Base-by-base conservation (phyloP, 2,329 filamentous ascomycete species). In the Gnomoniopsis smithogilvyi region DNA sequence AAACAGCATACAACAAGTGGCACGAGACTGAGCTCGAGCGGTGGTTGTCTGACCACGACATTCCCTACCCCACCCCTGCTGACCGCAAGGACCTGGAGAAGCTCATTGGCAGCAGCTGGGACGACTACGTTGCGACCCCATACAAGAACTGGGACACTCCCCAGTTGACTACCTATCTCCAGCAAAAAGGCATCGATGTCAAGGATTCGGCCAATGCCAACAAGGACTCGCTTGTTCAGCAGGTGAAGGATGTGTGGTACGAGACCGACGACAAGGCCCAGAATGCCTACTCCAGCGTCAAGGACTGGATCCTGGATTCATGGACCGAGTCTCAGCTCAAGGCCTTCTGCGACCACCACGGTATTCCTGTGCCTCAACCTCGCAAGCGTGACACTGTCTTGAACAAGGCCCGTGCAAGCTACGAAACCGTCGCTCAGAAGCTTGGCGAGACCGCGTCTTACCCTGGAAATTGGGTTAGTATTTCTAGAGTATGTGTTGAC, bases 11-110 rank as follows among this genome's bases (percentile, higher is more conserved):
- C 82, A 97, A 98, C 78, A 97, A 95, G 74, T 99, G 95, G 95
- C 94, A 98, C 69, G 89, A 98, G 80, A 96, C 91, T 22, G 95
- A 99, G 81, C 86, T 99, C 33, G 94, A 99, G 79, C 86, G 93
- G 69, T 99, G 95, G 95, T 86, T 99, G 52, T 90, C 90, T 33
- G 95, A 99, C 72, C 84, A 98, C 77, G 86, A 93, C 72, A 82
- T 99, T 59, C 92, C 94, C 11, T 92, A 97, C 73, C 92, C 95
- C n/a, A 88, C 86, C 12, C 86, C 93, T 12, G 87, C 94, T 51
- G 92, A 97, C 75, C 92, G 95, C 70, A 96, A 95, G 76, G 92
- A 96, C 66, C 87, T 99, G n/a, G 90, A 96, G 76, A 87, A 87
- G 63, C 78, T 96, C n/a, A 89, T 98, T 64, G 88, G 92, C 76